Conservation (phyloP, 1,139 yeast genomes). For the Arxiozyma telluris region DNA sequence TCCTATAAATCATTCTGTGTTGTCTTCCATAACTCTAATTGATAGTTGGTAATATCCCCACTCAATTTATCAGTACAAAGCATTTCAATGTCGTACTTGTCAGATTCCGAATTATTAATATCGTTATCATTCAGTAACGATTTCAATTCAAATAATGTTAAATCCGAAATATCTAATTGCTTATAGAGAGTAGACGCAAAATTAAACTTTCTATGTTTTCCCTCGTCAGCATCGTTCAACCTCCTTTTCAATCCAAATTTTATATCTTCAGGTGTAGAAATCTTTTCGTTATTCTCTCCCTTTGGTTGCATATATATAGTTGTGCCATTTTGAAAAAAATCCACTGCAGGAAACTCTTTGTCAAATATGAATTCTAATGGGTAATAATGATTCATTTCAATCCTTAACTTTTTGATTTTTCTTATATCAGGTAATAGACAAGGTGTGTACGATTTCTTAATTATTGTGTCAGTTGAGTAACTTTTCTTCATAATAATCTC, state of each 20-base stretch:
- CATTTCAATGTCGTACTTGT: conserved; percentile 21
- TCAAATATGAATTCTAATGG: conserved; percentile 25
- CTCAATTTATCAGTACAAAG: conserved; percentile 18
- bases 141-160: conserved; percentile 18
- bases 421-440: conserved; percentile 58
- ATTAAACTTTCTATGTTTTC: neutral
- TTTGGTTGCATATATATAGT: conserved; percentile 20
- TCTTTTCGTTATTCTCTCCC: conserved; percentile 4
- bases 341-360: conserved; percentile 12
- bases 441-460: conserved; percentile 41
- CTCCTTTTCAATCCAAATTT: conserved; percentile 10
- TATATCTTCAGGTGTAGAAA: conserved; percentile 10
- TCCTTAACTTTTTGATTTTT: conserved; percentile 32
- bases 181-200: conserved; percentile 7
- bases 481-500: conserved; percentile 43
- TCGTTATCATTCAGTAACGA: conserved; percentile 5
- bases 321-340: conserved; percentile 25
- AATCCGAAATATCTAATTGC: conserved; percentile 13
- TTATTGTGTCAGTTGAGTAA: conserved; percentile 34
- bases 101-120: conserved; percentile 3
- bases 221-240: conserved; percentile 4
- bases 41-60: conserved; percentile 20
- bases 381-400: conserved; percentile 20
- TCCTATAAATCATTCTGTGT: conserved; percentile 9
- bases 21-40: conserved; percentile 24